Percentiles rank a stretch among this genome's conserved stretches.
These are phyloP conservation scores for Fraxinus cuspidata DNA, from an alignment of 257 asterid genomes.

Conservation along the genomic window DNA sequence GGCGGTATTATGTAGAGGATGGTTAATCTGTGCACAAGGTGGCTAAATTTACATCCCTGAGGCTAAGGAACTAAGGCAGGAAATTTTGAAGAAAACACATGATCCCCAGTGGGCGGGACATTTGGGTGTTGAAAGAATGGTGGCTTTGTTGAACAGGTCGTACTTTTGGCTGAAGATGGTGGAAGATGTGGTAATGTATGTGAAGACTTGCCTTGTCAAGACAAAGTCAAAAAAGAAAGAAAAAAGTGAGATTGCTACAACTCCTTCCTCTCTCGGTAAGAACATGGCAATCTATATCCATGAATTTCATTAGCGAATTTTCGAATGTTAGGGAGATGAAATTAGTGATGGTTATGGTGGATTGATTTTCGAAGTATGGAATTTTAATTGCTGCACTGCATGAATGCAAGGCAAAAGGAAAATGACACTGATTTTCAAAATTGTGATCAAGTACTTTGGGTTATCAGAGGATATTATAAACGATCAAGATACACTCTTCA, in stretches of 20 bases:
- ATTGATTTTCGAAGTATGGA: too few species aligned
- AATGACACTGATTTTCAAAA: too few species aligned
- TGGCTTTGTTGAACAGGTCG: not conserved
- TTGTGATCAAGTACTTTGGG: too few species aligned
- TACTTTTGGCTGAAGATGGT: not conserved
- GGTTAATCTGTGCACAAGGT: not conserved
- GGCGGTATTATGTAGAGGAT: not conserved
- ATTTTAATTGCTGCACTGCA: too few species aligned
- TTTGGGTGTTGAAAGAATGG: not conserved
- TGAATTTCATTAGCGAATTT: too few species aligned
- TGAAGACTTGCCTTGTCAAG: constrained; percentile 1
- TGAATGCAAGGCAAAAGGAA: too few species aligned
- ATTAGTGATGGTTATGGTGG: too few species aligned
- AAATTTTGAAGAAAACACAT: not conserved
- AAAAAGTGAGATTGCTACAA: not conserved
- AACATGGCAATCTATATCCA: too few species aligned
- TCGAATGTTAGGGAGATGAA: too few species aligned
- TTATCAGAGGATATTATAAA: too few species aligned
- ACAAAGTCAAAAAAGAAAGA: not conserved
- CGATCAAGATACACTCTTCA: too few species aligned
- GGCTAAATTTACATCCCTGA: not conserved
- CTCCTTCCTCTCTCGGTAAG: not conserved
- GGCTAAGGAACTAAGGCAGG: not conserved
- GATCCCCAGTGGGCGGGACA: not conserved
- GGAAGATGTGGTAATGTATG: not conserved